These are phyloP conservation scores for Osmanthus fragrans DNA, from an alignment of 257 asterid species.

Conservation along the genomic window DNA sequence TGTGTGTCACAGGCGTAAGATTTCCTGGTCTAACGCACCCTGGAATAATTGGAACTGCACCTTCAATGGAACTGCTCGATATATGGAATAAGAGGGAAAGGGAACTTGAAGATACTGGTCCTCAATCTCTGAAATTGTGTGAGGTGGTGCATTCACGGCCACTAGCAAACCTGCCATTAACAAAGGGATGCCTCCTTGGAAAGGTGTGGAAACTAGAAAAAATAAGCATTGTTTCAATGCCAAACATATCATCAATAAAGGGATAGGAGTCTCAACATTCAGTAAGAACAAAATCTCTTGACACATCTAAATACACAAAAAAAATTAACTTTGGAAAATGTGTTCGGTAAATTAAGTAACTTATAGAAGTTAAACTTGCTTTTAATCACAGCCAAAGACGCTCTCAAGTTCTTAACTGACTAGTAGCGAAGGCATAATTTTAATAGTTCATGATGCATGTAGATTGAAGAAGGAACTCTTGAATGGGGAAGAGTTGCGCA, in stretches of 20 bases:
- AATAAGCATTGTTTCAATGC: neutral
- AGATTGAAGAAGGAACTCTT: conserved; percentile 72
- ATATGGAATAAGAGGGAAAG: conserved; percentile 90
- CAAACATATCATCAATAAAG: neutral
- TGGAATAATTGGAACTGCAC: conserved; percentile 93
- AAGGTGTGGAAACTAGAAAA: conserved; percentile 47
- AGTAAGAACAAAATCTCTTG: no score
- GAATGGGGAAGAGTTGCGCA: conserved; percentile 82
- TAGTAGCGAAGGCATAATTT: no score
- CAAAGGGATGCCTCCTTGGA: conserved; percentile 86
- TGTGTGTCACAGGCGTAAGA: conserved; percentile 56
- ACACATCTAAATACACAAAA: no score
- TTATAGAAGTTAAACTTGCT: no score
- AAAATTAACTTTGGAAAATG: no score
- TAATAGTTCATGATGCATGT: conserved; percentile 15
- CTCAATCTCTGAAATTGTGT: conserved; percentile 54
- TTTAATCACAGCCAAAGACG: no score
- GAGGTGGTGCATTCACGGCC: conserved; percentile 90
- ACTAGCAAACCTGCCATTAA: conserved; percentile 75
- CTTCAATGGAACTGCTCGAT: conserved; percentile 70
- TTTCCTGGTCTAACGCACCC: conserved; percentile 96
- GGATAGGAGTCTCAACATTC: neutral
- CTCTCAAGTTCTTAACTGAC: no score
- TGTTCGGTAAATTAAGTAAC: no score
- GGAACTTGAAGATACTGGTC: conserved; percentile 70